Evolutionary conservation across 2,329 filamentous ascomycete species (phyloP).

Genomic region (Scytalidium lignicola): DNA sequence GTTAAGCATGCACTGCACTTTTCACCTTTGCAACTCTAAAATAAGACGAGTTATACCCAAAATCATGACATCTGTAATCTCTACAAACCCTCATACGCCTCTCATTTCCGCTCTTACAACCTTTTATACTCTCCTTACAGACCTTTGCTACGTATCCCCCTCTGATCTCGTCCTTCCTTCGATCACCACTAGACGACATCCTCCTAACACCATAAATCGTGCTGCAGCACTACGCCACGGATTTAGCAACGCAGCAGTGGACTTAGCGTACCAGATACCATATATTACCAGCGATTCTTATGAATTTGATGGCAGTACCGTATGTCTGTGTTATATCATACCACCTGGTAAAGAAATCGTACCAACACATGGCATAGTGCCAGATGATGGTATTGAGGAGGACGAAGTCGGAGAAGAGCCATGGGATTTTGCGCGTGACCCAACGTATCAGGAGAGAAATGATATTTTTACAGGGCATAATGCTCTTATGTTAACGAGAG

Average conservation of each 20-base stretch:
- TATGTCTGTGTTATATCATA: background rate
- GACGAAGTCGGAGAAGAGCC: background rate
- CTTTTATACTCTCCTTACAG: background rate
- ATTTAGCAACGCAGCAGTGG: background rate
- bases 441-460: background rate
- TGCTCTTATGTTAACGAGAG: background rate
- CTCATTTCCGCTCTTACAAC: background rate
- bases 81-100: background rate
- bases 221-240: background rate
- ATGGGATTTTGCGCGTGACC: background rate
- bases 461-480: background rate
- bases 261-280: background rate
- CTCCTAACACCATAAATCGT: background rate
- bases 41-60: no score
- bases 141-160: background rate
- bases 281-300: background rate
- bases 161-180: background rate
- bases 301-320: background rate
- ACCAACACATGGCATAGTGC: background rate
- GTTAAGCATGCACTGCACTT: no score
- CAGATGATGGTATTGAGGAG: background rate
- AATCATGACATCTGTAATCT: background rate
- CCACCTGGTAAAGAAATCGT: background rate
- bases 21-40: no score
- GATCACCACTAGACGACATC: background rate